Conservation (phyloP, 495 filamentous ascomycete species). For the Penicillium antarcticum region DNA sequence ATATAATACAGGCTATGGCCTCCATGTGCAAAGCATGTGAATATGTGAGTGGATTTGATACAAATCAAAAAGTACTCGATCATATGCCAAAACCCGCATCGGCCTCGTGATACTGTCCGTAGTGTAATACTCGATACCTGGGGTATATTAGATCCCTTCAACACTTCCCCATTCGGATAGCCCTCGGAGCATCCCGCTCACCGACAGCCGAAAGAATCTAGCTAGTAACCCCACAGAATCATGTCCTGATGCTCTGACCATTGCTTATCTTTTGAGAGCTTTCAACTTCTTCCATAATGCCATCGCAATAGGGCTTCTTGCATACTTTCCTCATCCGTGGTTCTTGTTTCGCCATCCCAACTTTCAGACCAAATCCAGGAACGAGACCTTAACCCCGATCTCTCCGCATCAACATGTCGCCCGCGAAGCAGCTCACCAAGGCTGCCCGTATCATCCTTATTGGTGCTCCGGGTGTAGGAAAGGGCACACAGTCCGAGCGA, state of each 20-base stretch:
- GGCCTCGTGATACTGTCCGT: too few species aligned
- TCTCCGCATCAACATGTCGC: slow-evolving; percentile 14
- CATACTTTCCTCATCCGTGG: not conserved
- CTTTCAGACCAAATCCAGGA: not conserved
- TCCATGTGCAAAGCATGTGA: not conserved
- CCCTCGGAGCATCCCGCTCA: slow-evolving; percentile 27
- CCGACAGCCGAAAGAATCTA: slow-evolving; percentile 36
- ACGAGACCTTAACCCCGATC: not conserved
- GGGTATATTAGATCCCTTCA: not conserved
- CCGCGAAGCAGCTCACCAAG: slow-evolving; percentile 56
- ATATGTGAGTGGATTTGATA: too few species aligned
- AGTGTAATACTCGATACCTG: too few species aligned
- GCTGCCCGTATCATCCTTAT: slow-evolving; percentile 93
- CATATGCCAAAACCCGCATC: too few species aligned
- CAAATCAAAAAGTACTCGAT: too few species aligned
- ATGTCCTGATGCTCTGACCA: not conserved
- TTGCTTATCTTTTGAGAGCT: not conserved
- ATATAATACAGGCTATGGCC: not conserved
- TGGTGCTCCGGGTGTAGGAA: slow-evolving; percentile 88
- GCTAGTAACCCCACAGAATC: slow-evolving; percentile 26
- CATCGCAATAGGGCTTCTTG: not conserved
- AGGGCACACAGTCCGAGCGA: slow-evolving; percentile 91
- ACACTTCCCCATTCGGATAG: not conserved
- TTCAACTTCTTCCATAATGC: not conserved
- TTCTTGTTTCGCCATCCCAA: slow-evolving; percentile 2